Evolutionary conservation across 2,329 filamentous ascomycete genomes (phyloP).

Genomic region (Pseudogymnoascus sp.): DNA sequence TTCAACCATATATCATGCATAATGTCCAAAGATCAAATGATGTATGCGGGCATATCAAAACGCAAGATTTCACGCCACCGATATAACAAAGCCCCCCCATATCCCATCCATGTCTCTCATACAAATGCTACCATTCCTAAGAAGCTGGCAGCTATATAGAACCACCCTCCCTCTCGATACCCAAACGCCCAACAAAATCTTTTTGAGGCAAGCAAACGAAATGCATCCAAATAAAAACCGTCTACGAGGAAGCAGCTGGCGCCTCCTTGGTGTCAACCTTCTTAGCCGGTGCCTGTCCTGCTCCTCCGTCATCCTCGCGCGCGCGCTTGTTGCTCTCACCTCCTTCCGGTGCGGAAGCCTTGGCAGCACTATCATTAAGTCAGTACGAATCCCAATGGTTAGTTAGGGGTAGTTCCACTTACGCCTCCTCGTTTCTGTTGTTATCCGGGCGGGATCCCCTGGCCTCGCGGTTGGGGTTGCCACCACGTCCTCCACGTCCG

Average conservation of each 20-base stretch:
- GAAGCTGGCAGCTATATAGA: slow-evolving; percentile 2
- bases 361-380: background rate
- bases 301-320: slow-evolving; percentile 37
- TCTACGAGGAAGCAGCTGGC: slow-evolving; percentile 21
- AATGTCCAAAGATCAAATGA: slow-evolving; percentile 9
- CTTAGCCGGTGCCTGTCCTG: slow-evolving; percentile 47
- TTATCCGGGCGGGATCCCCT: slow-evolving; percentile 30
- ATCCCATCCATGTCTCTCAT: slow-evolving; percentile 10
- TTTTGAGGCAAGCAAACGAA: slow-evolving; percentile 7
- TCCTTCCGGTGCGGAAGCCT: slow-evolving; percentile 3
- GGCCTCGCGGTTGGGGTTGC: slow-evolving; percentile 28
- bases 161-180: slow-evolving; percentile 2
- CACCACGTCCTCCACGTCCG: slow-evolving; percentile 36
- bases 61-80: slow-evolving; percentile 3
- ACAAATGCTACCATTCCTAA: slow-evolving; percentile 5
- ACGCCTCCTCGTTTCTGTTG: slow-evolving; percentile 29
- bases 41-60: slow-evolving; percentile 12
- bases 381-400: background rate
- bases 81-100: slow-evolving; percentile 2
- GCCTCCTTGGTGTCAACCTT: slow-evolving; percentile 44
- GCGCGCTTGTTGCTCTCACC: slow-evolving; percentile 26
- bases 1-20: background rate
- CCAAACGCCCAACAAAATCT: slow-evolving; percentile 4
- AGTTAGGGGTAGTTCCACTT: slow-evolving; percentile 17
- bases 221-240: slow-evolving; percentile 1